Evolutionary conservation across 352 stramenopile species (phyloP), one percentile per base, ranked within the genome.

Genomic region (Phytophthora citricola): DNA sequence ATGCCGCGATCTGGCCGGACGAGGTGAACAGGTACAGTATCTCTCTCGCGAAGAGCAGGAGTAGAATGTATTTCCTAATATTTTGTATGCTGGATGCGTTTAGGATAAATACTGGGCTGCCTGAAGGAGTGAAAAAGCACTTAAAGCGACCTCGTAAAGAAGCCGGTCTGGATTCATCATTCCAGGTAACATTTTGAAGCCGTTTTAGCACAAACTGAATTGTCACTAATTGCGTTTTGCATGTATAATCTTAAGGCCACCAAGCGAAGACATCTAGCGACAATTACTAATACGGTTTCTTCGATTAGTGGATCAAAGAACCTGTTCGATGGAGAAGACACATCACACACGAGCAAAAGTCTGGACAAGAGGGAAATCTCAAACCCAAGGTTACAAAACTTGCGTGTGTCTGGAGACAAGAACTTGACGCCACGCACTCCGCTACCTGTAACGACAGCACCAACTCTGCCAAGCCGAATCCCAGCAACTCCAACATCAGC

Each of bases 71-170:
- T 2, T 27, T 38, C 31, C 17, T 53, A 15, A 38, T 41, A 24
- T 12, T 27, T 11, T 4, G 11, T 46, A 3, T 22, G 22, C 3
- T 58, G 27, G 7, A 27, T 41, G 17, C 48, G 54, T 39, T 20
- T 62, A 89, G 74, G 36, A 58, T 91, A 15, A 79, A 88, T 45
- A 53, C 47, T 22, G 52, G 79, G 58, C 55, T 91, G 20, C 48
- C 63, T n/a, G 61, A 83, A 41, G 71, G 55, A 26, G 82, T 89
- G 22, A 91, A 89, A 29, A 91, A 89, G 55, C 78, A 91, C 47
- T 57, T 91, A 36, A 89, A 91, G 57, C 67, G 82, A 29, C 61
- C 76, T 45, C 54, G 59, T 26, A 77, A 78, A 39, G 71, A 84
- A 24, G 66, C 63, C 32, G 64, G 62, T n/a, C 38, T 64, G 3